Conservation (phyloP, 2,329 filamentous ascomycete species). For the Cordyceps tenuipes region DNA sequence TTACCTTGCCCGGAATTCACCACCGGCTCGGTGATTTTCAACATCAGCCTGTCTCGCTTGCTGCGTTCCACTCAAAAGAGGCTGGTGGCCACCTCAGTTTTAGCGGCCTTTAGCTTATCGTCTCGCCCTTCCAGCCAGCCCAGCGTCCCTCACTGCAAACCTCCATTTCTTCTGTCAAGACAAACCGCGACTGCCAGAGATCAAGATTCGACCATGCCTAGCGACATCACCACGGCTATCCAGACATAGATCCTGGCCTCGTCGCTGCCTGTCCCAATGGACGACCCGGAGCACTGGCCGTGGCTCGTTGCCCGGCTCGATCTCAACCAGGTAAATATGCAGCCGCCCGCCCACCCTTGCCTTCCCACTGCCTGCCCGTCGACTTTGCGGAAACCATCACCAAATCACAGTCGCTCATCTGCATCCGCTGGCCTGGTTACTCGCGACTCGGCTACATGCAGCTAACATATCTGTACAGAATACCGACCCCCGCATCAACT, state of each 20-base stretch:
- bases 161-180: neutral
- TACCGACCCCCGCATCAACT: slow-evolving; percentile 28
- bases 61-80: slow-evolving; percentile 4
- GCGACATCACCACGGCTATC: neutral
- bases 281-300: slow-evolving; percentile 3
- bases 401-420: too few relatives aligned
- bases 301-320: slow-evolving; percentile 9
- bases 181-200: neutral
- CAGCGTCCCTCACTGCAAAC: neutral
- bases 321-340: neutral
- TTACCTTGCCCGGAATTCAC: neutral
- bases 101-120: neutral
- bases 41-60: neutral
- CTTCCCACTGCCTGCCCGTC: too few relatives aligned
- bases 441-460: neutral
- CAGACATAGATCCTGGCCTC: neutral
- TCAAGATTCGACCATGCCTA: neutral
- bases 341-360: neutral
- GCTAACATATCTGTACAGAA: neutral
- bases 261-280: neutral
- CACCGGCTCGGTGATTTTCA: neutral
- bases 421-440: neutral
- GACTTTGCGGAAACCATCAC: too few relatives aligned
- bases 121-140: neutral
- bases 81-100: neutral